Percentiles rank a stretch among this genome's conserved stretches.
phyloP scores from a whole-genome alignment of 208 protist species.

The Zelonia costaricensis region DNA sequence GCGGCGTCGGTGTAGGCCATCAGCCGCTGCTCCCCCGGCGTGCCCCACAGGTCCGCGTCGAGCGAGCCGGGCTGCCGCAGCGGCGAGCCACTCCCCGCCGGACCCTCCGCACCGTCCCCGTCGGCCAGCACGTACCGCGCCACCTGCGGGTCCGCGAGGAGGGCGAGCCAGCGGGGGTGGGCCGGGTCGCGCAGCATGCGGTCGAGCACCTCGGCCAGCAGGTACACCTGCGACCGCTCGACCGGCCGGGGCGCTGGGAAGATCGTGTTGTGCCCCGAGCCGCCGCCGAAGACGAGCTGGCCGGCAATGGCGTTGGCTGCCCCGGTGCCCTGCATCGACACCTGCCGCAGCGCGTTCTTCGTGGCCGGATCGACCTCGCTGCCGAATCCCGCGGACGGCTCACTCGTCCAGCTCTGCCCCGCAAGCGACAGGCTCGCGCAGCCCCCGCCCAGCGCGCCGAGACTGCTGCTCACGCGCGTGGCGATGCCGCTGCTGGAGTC shows the following conservation, averaged over 20 bases:
- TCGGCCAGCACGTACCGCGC: slow-evolving; percentile 55
- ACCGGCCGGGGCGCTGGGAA: slow-evolving; percentile 68
- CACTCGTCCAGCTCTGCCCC: not conserved
- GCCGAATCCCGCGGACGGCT: not conserved
- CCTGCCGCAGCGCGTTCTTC: not conserved
- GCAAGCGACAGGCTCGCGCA: not conserved
- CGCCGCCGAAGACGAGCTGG: not conserved
- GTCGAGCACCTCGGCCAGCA: slow-evolving; percentile 81
- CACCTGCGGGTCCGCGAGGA: slow-evolving; percentile 58
- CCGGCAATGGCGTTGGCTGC: not conserved
- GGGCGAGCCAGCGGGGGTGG: slow-evolving; percentile 45
- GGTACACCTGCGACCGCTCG: slow-evolving; percentile 84
- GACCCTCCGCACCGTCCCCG: slow-evolving; percentile 1
- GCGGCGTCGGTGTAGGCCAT: slow-evolving; percentile 65
- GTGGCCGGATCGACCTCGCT: not conserved
- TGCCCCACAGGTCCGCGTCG: slow-evolving; percentile 27
- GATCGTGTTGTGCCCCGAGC: slow-evolving; percentile 15
- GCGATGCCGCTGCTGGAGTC: not conserved
- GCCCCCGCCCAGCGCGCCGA: not conserved
- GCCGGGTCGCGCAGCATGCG: slow-evolving; percentile 63
- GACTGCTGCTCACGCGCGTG: not conserved
- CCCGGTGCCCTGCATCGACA: not conserved
- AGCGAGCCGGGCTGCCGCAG: slow-evolving; percentile 22
- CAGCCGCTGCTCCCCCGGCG: slow-evolving; percentile 47
- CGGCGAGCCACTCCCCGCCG: not conserved